These are phyloP conservation scores for Loxodes magnus DNA, from an alignment of 73 alveolate genomes.

Conservation along the genomic window DNA sequence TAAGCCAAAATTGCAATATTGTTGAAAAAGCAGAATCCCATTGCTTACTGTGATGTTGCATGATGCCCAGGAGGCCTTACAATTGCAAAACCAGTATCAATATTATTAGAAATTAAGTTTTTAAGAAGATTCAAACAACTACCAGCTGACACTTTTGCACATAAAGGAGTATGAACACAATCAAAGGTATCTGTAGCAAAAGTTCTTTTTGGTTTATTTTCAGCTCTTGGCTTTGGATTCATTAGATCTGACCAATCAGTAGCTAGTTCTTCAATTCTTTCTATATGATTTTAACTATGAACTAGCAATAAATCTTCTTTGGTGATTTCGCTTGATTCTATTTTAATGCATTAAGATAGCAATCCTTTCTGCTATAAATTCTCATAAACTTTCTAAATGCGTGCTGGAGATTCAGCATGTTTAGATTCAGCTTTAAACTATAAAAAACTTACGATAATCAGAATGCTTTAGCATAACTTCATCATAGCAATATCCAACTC, in stretches of 20 bases:
- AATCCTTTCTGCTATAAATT: constrained; percentile 30
- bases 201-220: background rate
- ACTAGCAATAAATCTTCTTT: constrained; percentile 33
- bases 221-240: background rate
- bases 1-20: constrained; percentile 58
- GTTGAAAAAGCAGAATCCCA: constrained; percentile 76
- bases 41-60: constrained; percentile 49
- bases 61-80: constrained; percentile 81
- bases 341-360: constrained; percentile 15
- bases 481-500: constrained; percentile 35
- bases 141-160: background rate
- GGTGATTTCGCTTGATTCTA: constrained; percentile 32
- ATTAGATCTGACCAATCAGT: background rate
- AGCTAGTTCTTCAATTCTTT: too few species aligned
- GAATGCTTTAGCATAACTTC: constrained; percentile 43
- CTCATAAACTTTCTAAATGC: constrained; percentile 31
- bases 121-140: background rate
- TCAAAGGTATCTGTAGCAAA: background rate
- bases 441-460: constrained; percentile 13
- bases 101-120: background rate
- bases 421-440: constrained; percentile 19
- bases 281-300: constrained; percentile 29
- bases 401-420: constrained; percentile 47
- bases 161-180: background rate
- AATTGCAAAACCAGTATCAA: background rate